phyloP scores from a whole-genome alignment of 2,329 filamentous ascomycete species.

The Aspergillus cejpii region DNA sequence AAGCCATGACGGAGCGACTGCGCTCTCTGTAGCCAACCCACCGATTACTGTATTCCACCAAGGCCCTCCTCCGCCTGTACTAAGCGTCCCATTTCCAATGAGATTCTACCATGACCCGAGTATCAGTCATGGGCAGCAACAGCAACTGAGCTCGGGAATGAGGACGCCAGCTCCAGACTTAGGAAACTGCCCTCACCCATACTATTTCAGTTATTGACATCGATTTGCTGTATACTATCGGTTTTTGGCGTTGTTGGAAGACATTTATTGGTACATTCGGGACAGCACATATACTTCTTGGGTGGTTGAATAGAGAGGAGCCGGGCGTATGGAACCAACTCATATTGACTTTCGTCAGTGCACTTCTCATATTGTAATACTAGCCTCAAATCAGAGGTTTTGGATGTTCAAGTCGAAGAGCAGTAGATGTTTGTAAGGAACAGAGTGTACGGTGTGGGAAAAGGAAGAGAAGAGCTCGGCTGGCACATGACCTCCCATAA shows the following conservation, averaged over 20 bases:
- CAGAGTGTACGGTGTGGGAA: too few species aligned
- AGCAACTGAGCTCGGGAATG: conserved; percentile 9
- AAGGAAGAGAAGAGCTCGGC: too few species aligned
- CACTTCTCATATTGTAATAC: background rate
- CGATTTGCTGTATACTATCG: conserved; percentile 4
- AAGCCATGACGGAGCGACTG: conserved; percentile 1
- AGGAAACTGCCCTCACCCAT: conserved; percentile 19
- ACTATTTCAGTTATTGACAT: conserved; percentile 25
- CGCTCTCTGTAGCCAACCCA: conserved; percentile 7
- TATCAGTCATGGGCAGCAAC: conserved; percentile 8
- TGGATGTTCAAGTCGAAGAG: background rate
- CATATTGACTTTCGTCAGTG: background rate
- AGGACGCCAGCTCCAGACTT: conserved; percentile 14
- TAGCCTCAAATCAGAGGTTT: background rate
- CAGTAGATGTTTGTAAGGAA: background rate
- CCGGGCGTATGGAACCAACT: background rate
- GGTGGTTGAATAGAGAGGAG: background rate
- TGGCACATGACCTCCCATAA: too few species aligned
- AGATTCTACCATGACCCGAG: conserved; percentile 13
- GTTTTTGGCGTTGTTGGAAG: background rate
- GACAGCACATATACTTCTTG: background rate
- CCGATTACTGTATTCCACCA: conserved; percentile 6
- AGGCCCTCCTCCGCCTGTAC: background rate
- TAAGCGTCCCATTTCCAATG: conserved; percentile 12
- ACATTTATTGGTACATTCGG: background rate